phyloP scores from a whole-genome alignment of 495 filamentous ascomycete species.

The Bryoglossum gracile region DNA sequence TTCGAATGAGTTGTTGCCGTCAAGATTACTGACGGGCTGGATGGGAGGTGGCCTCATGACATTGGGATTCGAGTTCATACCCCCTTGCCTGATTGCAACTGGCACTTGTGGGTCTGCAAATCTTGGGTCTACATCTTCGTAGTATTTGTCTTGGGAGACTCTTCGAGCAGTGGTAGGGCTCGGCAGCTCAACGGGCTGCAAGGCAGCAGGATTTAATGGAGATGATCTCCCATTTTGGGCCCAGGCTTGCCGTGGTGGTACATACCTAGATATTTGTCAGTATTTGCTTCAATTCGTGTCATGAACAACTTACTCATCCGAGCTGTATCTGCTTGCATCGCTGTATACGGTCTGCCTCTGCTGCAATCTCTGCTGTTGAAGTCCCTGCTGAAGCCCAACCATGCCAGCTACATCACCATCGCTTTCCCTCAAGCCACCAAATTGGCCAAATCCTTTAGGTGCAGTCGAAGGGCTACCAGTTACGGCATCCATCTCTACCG shows the following conservation, averaged over 20 bases:
- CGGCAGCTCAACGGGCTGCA: constrained; percentile 26
- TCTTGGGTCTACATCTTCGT: constrained; percentile 89
- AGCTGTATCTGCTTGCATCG: constrained; percentile 61
- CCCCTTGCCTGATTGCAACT: constrained; percentile 8
- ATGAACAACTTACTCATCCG: constrained; percentile 57
- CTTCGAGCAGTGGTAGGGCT: constrained; percentile 26
- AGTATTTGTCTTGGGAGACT: constrained; percentile 54
- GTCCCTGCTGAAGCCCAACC: constrained; percentile 61
- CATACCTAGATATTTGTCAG: constrained; percentile 45
- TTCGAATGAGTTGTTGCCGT: constrained; percentile 39
- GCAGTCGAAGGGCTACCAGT: constrained; percentile 42
- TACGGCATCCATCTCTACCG: constrained; percentile 74
- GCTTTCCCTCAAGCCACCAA: constrained; percentile 50
- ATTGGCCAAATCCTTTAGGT: constrained; percentile 36
- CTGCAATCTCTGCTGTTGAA: constrained; percentile 50
- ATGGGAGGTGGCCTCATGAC: constrained; percentile 16
- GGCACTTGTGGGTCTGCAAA: constrained; percentile 47
- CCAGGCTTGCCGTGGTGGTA: constrained; percentile 57
- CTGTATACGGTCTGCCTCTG: constrained; percentile 43
- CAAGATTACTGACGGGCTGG: constrained; percentile 15
- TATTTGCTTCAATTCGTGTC: background rate
- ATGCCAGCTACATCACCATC: constrained; percentile 63
- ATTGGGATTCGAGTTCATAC: constrained; percentile 26
- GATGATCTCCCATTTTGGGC: constrained; percentile 38
- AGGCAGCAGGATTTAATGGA: constrained; percentile 27